Evolutionary conservation across 495 filamentous ascomycete genomes (phyloP).

Genomic region (Parmelia sp.): DNA sequence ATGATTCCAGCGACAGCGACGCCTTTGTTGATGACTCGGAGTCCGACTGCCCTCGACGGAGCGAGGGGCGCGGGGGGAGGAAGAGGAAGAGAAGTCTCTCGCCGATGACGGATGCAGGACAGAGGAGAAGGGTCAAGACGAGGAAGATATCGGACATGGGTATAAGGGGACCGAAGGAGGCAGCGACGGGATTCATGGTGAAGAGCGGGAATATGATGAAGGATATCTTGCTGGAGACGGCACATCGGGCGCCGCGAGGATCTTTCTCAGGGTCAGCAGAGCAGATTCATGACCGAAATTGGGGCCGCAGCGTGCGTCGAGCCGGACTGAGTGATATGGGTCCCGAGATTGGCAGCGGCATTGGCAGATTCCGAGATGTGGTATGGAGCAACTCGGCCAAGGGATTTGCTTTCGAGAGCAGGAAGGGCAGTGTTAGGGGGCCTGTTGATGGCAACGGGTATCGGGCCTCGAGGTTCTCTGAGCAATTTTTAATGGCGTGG

Average conservation of each 20-base stretch:
- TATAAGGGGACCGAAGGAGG: background rate
- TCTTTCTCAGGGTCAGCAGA: background rate
- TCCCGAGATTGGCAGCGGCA: background rate
- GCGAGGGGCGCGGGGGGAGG: background rate
- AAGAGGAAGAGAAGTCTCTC: slow-evolving; percentile 8
- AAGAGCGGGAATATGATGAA: background rate
- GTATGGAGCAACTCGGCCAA: background rate
- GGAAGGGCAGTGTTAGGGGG: background rate
- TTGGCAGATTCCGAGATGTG: background rate
- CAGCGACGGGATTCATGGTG: background rate
- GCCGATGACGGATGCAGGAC: background rate
- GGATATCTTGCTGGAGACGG: background rate
- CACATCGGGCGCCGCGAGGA: background rate
- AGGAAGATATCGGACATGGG: background rate
- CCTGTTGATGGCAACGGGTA: background rate
- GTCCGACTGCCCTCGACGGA: background rate
- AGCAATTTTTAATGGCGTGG: background rate
- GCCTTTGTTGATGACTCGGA: background rate
- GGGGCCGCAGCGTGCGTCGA: background rate
- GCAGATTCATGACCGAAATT: background rate
- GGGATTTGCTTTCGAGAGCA: background rate
- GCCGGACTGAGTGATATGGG: slow-evolving; percentile 1
- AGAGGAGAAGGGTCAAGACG: background rate
- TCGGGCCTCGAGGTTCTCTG: background rate
- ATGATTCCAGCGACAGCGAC: background rate